Evolutionary conservation across 768 basidiomycete genomes (phyloP), one percentile per base, ranked within the genome.

Genomic region (Hypsizygus marmoreus): DNA sequence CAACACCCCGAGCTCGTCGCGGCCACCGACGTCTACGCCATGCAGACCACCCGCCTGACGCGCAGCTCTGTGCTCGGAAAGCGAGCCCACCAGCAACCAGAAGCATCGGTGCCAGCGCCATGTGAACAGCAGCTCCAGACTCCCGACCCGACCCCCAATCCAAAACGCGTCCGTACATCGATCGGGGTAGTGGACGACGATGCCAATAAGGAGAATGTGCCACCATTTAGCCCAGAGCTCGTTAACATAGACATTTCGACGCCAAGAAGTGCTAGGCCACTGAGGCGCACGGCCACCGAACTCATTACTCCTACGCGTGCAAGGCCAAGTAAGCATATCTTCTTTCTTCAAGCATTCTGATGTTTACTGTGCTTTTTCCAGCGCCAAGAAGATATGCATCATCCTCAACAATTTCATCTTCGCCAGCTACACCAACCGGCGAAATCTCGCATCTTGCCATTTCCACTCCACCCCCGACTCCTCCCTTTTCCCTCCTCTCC

Each of bases 141-240:
- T 0, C 84, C 86, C 5, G 81, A 86, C 50, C 66, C 72, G 23
- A 82, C 80, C 6, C 86, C 86, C 14, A 79, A 76, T 55, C 70
- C 78, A 26, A 89, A 89, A 67, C 84, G 87, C 43, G 66, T 75
- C 33, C 77, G 80, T 41, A 79, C 74, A 13, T 73, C 76, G 12
- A 59, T 62, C 12, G 64, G 63, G 4, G 49, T 62, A 24, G 42
- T 74, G 14, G 82, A 84, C 49, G 79, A 75, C 31, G 79, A 82
- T 40, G 70, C 73, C 17, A 89, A 89, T 64, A 89, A 89, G 70
- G 87, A 89, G 63, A 89, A 89, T 55, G 74, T 88, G 13, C 84
- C 86, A n/a, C 87, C 87, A 1, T 74, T 77, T 52, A 65, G 63
- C 35, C 51, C 58, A 24, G 71, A 77, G 35, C 50, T 61, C 10